These are phyloP conservation scores for Benincasa hispida DNA, from an alignment of 306 rosid species.

Conservation along the genomic window DNA sequence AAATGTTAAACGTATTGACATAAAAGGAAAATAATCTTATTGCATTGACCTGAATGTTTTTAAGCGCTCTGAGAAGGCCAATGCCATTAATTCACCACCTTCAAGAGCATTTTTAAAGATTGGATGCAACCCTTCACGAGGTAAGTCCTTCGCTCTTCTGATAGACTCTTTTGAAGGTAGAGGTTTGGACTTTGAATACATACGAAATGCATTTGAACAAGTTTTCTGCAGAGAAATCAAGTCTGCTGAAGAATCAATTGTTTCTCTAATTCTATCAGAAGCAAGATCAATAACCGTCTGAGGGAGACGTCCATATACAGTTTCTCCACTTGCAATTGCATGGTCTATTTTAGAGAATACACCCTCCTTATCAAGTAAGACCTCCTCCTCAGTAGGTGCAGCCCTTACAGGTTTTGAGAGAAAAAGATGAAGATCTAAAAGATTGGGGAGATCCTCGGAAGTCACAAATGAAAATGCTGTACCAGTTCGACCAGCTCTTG, in stretches of 20 bases:
- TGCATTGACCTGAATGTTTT: constrained; percentile 60
- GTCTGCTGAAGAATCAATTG: constrained; percentile 68
- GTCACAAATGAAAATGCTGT: constrained; percentile 83
- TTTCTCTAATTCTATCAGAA: constrained; percentile 75
- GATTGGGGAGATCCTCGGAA: constrained; percentile 70
- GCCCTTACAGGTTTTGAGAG: constrained; percentile 71
- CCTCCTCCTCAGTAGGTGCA: constrained; percentile 86
- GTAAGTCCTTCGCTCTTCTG: constrained; percentile 67
- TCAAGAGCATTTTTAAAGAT: constrained; percentile 56
- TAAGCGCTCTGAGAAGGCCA: constrained; percentile 95
- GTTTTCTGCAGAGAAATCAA: constrained; percentile 39
- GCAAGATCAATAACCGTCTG: constrained; percentile 75
- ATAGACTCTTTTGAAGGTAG: constrained; percentile 79
- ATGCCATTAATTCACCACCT: constrained; percentile 79
- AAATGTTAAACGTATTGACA: neutral
- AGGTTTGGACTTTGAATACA: constrained; percentile 80
- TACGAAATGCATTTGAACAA: constrained; percentile 65
- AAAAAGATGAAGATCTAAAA: constrained; percentile 88
- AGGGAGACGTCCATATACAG: constrained; percentile 86
- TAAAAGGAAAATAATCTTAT: neutral
- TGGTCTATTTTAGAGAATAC: constrained; percentile 56
- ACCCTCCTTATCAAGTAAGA: constrained; percentile 58
- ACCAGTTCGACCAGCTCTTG: constrained; percentile 92
- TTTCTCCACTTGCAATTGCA: constrained; percentile 62
- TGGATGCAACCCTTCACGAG: constrained; percentile 80